These are phyloP conservation scores for Aspergillus funiculosus DNA, from an alignment of 495 filamentous ascomycete species.

Conservation along the genomic window DNA sequence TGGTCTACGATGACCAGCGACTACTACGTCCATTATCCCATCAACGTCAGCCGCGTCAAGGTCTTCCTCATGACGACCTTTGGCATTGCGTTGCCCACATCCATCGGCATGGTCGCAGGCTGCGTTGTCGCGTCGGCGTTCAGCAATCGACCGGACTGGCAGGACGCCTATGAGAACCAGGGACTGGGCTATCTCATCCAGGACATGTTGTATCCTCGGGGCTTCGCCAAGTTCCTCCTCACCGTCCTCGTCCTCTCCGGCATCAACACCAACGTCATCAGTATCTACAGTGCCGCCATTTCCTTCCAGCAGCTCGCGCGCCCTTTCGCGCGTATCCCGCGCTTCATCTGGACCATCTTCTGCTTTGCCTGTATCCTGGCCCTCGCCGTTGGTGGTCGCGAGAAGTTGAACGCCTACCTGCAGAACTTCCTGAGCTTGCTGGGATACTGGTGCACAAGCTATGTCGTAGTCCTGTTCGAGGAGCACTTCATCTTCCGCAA, in stretches of 20 bases:
- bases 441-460: conserved; percentile 51
- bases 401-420: conserved; percentile 2
- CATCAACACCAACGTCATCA: conserved; percentile 9
- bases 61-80: conserved; percentile 8
- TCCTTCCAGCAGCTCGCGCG: conserved; percentile 7
- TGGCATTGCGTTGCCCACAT: conserved; percentile 1
- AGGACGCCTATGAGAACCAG: conserved; percentile 2
- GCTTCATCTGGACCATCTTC: conserved; percentile 3
- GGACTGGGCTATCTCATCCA: conserved; percentile 7
- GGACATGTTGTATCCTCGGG: conserved; percentile 4
- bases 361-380: conserved; percentile 6
- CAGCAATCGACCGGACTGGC: conserved; percentile 1
- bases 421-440: conserved; percentile 49
- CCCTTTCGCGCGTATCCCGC: conserved; percentile 1
- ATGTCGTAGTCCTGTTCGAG: conserved; percentile 46
- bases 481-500: conserved; percentile 53
- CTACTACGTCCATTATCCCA: conserved; percentile 6
- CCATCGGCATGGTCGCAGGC: conserved; percentile 1
- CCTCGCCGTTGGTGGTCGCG: neutral
- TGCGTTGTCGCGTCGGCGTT: conserved; percentile 5
- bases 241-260: conserved; percentile 6
- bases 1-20: conserved; percentile 7
- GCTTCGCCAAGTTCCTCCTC: conserved; percentile 8
- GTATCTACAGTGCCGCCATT: conserved; percentile 8
- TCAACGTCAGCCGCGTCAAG: conserved; percentile 5